A percentile compares a stretch with the other conserved stretches of the same genome.
These are phyloP conservation scores for Aristolochia contorta DNA, from an alignment of 164 flowering plant species.

Conservation along the genomic window DNA sequence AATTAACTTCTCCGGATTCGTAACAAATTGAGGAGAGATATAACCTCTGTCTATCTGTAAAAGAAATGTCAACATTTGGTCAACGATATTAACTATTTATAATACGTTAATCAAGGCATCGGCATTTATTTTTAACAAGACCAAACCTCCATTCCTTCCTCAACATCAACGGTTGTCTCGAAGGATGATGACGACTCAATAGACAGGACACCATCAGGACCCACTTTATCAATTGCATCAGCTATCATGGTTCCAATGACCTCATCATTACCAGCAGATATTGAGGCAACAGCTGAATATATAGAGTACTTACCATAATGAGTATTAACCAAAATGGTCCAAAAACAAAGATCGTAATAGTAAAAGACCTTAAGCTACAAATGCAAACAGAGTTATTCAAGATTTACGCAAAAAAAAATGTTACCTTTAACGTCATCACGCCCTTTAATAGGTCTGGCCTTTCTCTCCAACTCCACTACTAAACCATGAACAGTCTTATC, in stretches of 20 bases:
- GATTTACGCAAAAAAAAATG: background rate
- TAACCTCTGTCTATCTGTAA: conserved; percentile 93
- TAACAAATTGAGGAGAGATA: conserved; percentile 96
- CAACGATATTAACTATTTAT: background rate
- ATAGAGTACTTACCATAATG: background rate
- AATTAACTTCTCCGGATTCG: conserved; percentile 75
- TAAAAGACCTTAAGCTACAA: too few relatives aligned
- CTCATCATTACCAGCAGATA: conserved; percentile 97
- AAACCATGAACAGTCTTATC: conserved; percentile 73
- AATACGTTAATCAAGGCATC: background rate
- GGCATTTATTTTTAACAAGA: background rate
- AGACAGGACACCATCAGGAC: conserved; percentile 96
- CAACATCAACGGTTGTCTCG: conserved; percentile 95
- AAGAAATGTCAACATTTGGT: background rate
- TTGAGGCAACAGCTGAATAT: conserved; percentile 74
- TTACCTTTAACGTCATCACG: conserved; percentile 90
- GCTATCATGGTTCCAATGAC: conserved; percentile 88
- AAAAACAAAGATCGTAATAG: too few relatives aligned
- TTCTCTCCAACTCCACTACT: conserved; percentile 76
- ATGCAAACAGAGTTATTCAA: background rate
- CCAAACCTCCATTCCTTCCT: conserved; percentile 98
- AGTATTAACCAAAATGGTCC: background rate
- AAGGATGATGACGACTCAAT: conserved; percentile 98
- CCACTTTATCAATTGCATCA: conserved; percentile 98
- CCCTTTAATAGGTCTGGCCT: conserved; percentile 80